These are phyloP conservation scores for Linaria vulgaris DNA, from an alignment of 257 asterid genomes.

Conservation along the genomic window DNA sequence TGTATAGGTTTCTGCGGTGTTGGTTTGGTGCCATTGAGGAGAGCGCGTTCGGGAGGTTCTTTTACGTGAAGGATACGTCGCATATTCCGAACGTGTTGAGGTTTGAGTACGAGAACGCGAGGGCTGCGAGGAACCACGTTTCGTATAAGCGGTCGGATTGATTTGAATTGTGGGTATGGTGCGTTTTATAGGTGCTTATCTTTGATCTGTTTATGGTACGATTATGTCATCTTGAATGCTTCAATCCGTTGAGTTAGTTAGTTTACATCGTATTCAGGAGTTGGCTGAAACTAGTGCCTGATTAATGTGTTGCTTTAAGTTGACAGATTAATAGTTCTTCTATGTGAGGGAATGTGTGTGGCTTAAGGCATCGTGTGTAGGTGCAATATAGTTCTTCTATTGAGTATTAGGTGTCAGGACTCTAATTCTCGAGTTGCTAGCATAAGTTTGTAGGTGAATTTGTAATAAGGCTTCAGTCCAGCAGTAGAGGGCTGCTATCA, in stretches of 20 bases:
- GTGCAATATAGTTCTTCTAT: too few relatives aligned
- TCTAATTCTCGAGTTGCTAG: conserved; percentile 7
- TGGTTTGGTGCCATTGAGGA: conserved; percentile 74
- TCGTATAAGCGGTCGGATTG: conserved; percentile 37
- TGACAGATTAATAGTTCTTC: too few relatives aligned
- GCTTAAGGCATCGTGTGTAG: too few relatives aligned
- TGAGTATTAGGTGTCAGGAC: not conserved
- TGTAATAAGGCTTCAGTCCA: too few relatives aligned
- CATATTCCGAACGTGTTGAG: conserved; percentile 77
- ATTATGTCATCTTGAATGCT: not conserved
- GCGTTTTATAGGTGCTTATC: not conserved
- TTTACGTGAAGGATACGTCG: conserved; percentile 78
- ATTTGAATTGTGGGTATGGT: not conserved
- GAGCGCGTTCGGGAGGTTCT: conserved; percentile 53
- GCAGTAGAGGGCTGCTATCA: not conserved
- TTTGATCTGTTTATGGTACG: not conserved
- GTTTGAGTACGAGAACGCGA: conserved; percentile 81
- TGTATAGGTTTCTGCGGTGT: conserved; percentile 52
- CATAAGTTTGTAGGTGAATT: not conserved
- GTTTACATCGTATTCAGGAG: too few relatives aligned
- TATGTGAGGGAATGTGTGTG: too few relatives aligned
- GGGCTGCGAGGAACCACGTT: conserved; percentile 69
- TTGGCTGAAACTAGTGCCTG: too few relatives aligned
- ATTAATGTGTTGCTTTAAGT: not conserved
- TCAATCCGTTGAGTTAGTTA: too few relatives aligned